Percentiles rank a stretch among this genome's conserved stretches.
phyloP scores from a whole-genome alignment of 2,329 filamentous ascomycete species.

The Sphaerulina vaccinii region DNA sequence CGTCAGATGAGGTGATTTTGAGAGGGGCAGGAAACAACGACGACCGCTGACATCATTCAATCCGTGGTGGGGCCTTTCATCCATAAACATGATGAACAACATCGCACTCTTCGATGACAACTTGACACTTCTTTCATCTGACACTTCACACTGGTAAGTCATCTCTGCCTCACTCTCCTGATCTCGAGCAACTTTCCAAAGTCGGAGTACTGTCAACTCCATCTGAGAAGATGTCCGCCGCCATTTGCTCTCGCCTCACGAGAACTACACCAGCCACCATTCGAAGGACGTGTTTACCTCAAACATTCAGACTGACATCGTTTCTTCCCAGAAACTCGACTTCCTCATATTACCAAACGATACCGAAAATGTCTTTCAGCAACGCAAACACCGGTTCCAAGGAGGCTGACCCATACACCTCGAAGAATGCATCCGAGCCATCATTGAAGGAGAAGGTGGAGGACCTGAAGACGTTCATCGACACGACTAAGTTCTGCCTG shows the following conservation, averaged over 20 bases:
- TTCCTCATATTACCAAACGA: constrained; percentile 11
- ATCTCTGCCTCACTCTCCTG: not conserved
- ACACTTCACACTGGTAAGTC: constrained; percentile 8
- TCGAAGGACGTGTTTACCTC: not conserved
- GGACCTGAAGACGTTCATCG: constrained; percentile 69
- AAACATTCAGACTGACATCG: not conserved
- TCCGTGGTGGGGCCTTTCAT: constrained; percentile 1
- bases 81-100: constrained; percentile 7
- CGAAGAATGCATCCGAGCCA: constrained; percentile 70
- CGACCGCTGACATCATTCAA: constrained; percentile 12
- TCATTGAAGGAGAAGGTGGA: constrained; percentile 72
- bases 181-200: not conserved
- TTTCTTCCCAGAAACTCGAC: not conserved
- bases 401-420: constrained; percentile 75
- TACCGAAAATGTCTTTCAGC: constrained; percentile 48
- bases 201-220: not conserved
- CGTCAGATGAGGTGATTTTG: not conserved
- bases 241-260: not conserved
- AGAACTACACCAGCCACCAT: not conserved
- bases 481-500: constrained; percentile 78
- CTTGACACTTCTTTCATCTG: constrained; percentile 13
- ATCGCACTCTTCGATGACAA: constrained; percentile 11
- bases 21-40: constrained; percentile 3
- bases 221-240: not conserved
- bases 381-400: constrained; percentile 63